phyloP scores from a whole-genome alignment of 2,329 filamentous ascomycete genomes.

The Paraconiothyrium brasiliense region DNA sequence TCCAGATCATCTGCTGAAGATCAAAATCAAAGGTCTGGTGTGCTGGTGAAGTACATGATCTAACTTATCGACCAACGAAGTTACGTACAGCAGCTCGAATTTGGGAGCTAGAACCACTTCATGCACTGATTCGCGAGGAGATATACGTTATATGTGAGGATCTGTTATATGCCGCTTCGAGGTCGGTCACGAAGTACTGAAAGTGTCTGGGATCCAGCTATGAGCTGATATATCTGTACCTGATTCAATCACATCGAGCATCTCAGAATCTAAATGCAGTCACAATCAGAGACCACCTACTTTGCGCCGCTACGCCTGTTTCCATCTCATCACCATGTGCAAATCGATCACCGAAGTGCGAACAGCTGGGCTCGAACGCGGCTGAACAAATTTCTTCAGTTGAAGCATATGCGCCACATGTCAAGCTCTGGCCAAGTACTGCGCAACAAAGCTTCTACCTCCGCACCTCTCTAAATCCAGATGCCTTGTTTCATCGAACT shows the following conservation, averaged over 20 bases:
- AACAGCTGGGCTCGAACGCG: background rate
- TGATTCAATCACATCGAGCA: background rate
- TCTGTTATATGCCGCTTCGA: too few species aligned
- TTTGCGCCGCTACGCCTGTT: background rate
- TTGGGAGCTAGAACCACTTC: too few species aligned
- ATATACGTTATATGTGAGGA: too few species aligned
- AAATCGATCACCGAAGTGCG: background rate
- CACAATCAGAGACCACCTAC: background rate
- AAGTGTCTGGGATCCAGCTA: background rate
- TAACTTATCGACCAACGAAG: too few species aligned
- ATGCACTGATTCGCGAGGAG: too few species aligned
- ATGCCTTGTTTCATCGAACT: background rate
- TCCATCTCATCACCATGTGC: background rate
- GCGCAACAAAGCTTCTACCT: conserved; percentile 3
- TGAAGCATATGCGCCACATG: background rate
- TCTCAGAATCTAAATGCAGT: background rate
- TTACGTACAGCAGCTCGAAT: too few species aligned
- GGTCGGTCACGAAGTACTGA: background rate
- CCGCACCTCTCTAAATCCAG: background rate
- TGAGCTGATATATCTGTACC: background rate
- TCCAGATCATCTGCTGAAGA: background rate
- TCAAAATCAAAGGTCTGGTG: background rate
- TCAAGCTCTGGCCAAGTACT: background rate
- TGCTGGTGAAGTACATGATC: background rate
- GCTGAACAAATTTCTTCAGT: background rate